Percentiles rank a stretch among this genome's conserved stretches.
phyloP scores from a whole-genome alignment of 805 yeast species.

The Candida ponderosae region DNA sequence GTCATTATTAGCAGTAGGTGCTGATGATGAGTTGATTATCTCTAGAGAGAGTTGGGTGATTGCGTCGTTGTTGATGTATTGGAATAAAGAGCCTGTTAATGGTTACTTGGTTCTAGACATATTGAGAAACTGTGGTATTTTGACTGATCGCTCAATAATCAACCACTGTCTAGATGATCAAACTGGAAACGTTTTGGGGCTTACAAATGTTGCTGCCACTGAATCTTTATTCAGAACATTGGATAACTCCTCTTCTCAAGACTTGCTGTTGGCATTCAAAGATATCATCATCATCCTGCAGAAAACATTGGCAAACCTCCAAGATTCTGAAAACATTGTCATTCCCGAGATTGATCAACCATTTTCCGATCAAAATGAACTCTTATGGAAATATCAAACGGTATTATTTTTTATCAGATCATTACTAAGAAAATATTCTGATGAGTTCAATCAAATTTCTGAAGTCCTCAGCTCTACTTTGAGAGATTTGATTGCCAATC shows the following conservation, averaged over 20 bases:
- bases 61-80: conserved; percentile 49
- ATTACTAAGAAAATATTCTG: conserved; percentile 35
- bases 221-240: conserved; percentile 34
- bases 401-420: conserved; percentile 29
- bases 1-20: conserved; percentile 11
- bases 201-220: conserved; percentile 36
- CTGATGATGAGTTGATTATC: conserved; percentile 17
- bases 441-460: conserved; percentile 21
- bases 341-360: conserved; percentile 18
- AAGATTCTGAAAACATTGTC: conserved; percentile 13
- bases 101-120: conserved; percentile 54
- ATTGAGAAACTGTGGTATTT: conserved; percentile 36
- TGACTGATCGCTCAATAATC: conserved; percentile 34
- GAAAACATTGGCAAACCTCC: conserved; percentile 13
- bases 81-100: conserved; percentile 60
- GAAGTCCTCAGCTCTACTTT: conserved; percentile 17
- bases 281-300: conserved; percentile 16
- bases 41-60: conserved; percentile 37
- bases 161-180: conserved; percentile 32
- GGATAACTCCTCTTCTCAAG: conserved; percentile 12
- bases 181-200: conserved; percentile 24
- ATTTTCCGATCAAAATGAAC: conserved; percentile 25
- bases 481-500: too few species aligned
- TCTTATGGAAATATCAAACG: conserved; percentile 34
- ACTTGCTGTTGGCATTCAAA: conserved; percentile 22